Evolutionary conservation across 2,329 filamentous ascomycete genomes (phyloP), one percentile per base, ranked within the genome.

Genomic region (Camillea tinctor): DNA sequence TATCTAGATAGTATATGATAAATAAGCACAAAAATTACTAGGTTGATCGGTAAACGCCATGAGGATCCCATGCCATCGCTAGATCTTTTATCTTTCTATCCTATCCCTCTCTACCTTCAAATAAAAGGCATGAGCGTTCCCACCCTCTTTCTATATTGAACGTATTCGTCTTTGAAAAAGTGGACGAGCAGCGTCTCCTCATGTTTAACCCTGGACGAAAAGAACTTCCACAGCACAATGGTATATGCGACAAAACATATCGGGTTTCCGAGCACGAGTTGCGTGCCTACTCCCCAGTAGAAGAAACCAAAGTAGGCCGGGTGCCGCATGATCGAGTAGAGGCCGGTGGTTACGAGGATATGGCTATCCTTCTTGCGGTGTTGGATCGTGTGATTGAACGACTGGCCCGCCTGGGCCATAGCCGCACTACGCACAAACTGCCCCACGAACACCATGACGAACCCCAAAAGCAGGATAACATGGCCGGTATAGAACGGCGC

Each of bases 271-370:
- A 97, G 81, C 57, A 96, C 86, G 50, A 98, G 72, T 80, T 99
- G 95, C 13, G 93, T 97, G 4, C 95, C 95, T n/a, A 98, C 72
- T 0, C 91, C 92, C 94, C 94, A 99, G 88, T 93, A 98, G 76
- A 97, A 99, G 79, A 97, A 99, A 3, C 94, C 95, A 79, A 98
- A 97, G 77, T 99, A 99, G 60, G 90, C 90, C 13, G 95, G 95
- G 75, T 99, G 95, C 22, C 95, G 81, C 56, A 96, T 79, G 51
- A 84, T 74, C 7, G 80, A 79, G 74, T 98, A 99, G 36, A 98
- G 79, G 0, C 95, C 95, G 24, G 80, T 80, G 0, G 90, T 96
- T 2, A 99, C 91, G n/a, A 99, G 83, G 52, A 81, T 81, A 74
- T 99, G 95, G 1, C 85, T 86, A 7, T 76, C 74, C 3, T 87